Percentiles rank a stretch among this genome's conserved stretches.
phyloP scores from a whole-genome alignment of 805 yeast species.

The Candida qinlingensis region DNA sequence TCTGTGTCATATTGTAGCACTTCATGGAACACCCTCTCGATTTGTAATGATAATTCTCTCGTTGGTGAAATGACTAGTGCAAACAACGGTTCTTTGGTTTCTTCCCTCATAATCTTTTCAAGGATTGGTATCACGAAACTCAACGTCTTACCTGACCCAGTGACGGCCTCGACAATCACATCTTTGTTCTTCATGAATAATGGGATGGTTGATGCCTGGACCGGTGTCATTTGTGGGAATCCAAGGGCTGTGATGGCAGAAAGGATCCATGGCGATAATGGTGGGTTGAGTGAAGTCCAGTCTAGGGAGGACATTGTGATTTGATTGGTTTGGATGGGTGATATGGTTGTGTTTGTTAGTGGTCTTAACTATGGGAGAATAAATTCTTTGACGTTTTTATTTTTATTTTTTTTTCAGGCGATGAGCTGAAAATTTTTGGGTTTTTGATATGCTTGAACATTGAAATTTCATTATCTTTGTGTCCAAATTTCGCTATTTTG shows the following conservation, averaged over 20 bases:
- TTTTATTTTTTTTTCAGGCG: background rate
- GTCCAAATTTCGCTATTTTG: no score
- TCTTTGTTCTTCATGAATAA: slow-evolving; percentile 79
- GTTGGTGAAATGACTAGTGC: slow-evolving; percentile 68
- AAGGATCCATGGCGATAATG: slow-evolving; percentile 62
- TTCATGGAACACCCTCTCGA: slow-evolving; percentile 56
- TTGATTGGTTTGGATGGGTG: background rate
- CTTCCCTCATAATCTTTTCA: slow-evolving; percentile 47
- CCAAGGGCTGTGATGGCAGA: slow-evolving; percentile 72
- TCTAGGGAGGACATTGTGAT: slow-evolving; percentile 37
- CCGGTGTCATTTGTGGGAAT: slow-evolving; percentile 86
- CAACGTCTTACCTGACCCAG: slow-evolving; percentile 98
- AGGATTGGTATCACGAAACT: slow-evolving; percentile 81
- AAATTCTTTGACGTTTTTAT: background rate
- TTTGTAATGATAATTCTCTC: slow-evolving; percentile 66
- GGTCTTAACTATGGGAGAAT: background rate
- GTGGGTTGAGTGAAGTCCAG: slow-evolving; percentile 54
- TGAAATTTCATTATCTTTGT: no score
- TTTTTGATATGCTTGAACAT: background rate
- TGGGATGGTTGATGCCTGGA: slow-evolving; percentile 93
- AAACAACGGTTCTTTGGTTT: slow-evolving; percentile 47
- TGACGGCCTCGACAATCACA: slow-evolving; percentile 94
- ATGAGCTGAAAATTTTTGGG: slow-evolving; percentile 3
- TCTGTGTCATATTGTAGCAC: slow-evolving; percentile 56
- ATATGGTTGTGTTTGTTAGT: background rate